Percentiles rank a stretch among this genome's conserved stretches.
phyloP scores from a whole-genome alignment of 2,329 filamentous ascomycete species.

The Venturia asperata region DNA sequence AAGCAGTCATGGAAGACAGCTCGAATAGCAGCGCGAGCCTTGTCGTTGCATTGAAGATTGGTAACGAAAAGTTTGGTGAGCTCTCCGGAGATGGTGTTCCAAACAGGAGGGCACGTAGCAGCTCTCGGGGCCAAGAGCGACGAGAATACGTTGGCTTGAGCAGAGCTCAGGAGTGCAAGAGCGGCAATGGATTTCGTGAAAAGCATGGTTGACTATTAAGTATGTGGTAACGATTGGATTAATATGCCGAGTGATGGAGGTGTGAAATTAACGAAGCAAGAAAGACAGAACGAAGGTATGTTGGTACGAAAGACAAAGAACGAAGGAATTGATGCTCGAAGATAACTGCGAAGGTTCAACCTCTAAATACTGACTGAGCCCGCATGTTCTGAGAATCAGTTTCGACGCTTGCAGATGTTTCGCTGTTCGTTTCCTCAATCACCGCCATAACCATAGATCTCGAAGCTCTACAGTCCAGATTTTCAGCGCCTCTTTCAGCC shows the following conservation, averaged over 20 bases:
- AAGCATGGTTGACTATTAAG: background rate
- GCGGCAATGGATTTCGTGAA: background rate
- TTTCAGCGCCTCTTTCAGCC: background rate
- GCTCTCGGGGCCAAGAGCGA: background rate
- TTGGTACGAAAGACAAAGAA: background rate
- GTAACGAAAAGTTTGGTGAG: slow-evolving; percentile 26
- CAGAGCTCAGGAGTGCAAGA: background rate
- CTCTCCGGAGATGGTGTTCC: slow-evolving; percentile 27
- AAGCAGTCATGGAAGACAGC: slow-evolving; percentile 30
- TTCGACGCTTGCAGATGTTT: background rate
- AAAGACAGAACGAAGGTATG: background rate
- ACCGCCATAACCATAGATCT: background rate
- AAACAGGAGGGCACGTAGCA: slow-evolving; percentile 27
- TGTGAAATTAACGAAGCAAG: background rate
- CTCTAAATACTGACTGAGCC: slow-evolving; percentile 3
- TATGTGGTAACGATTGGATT: background rate
- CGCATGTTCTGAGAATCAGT: background rate
- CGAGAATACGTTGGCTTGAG: background rate
- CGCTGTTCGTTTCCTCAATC: background rate
- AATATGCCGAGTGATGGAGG: too few relatives aligned
- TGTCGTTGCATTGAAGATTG: slow-evolving; percentile 29
- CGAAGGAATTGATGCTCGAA: background rate
- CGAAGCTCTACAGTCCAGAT: background rate
- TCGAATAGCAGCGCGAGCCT: slow-evolving; percentile 30
- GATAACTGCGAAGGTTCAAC: background rate